phyloP scores from a whole-genome alignment of 208 protist genomes.

The Crithidia mellificae region DNA sequence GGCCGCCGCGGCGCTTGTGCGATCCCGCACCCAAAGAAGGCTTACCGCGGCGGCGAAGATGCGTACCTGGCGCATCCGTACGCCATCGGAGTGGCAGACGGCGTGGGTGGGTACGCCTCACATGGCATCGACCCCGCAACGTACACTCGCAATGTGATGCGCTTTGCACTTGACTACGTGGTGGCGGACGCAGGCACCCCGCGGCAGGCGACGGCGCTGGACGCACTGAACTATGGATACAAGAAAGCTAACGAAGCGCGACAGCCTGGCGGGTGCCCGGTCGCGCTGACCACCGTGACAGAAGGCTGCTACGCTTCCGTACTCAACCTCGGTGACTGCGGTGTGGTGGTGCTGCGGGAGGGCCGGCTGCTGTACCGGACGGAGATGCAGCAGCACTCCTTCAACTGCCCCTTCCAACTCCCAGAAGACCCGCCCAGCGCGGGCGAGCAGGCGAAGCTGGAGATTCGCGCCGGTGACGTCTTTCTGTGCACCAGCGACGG shows the following conservation, averaged over 20 bases:
- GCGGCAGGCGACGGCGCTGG: constrained; percentile 44
- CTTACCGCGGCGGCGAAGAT: constrained; percentile 78
- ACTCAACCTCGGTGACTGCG: constrained; percentile 90
- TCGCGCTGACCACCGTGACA: constrained; percentile 63
- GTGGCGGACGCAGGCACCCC: constrained; percentile 18
- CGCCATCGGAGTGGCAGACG: constrained; percentile 84
- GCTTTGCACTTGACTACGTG: constrained; percentile 53
- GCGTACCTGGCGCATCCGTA: constrained; percentile 74
- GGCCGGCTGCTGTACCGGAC: constrained; percentile 66
- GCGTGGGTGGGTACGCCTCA: constrained; percentile 79
- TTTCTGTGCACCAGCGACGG: constrained; percentile 84
- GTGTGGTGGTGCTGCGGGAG: constrained; percentile 64
- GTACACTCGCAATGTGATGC: constrained; percentile 85
- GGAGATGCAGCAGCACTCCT: constrained; percentile 78
- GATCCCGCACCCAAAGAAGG: constrained; percentile 81
- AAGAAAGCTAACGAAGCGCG: constrained; percentile 40
- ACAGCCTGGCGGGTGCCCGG: constrained; percentile 73
- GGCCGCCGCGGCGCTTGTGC: constrained; percentile 68
- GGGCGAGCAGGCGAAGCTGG: constrained; percentile 61
- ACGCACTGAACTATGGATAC: constrained; percentile 63
- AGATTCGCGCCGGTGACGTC: constrained; percentile 67
- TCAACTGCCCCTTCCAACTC: constrained; percentile 88
- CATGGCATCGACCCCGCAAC: constrained; percentile 73
- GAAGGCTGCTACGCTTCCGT: constrained; percentile 63
- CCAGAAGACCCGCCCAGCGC: constrained; percentile 71